Evolutionary conservation across 768 basidiomycete genomes (phyloP).

Genomic region (Mycena albidolilacea): DNA sequence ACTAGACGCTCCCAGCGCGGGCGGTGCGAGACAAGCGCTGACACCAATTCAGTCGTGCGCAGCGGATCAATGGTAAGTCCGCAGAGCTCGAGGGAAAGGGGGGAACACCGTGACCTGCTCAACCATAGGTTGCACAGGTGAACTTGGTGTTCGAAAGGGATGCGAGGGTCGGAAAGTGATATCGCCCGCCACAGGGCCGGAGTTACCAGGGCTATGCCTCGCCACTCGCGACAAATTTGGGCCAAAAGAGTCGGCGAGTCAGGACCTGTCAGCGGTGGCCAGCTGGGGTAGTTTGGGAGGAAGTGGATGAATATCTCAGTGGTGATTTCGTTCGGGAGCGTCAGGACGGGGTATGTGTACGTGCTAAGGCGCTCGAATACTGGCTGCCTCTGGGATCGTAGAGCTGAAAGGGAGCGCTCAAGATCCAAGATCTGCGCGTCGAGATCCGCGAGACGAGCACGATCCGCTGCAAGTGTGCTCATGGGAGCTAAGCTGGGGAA

Average conservation of each 20-base stretch:
- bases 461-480: not conserved
- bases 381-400: too few relatives aligned
- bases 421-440: not conserved
- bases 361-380: too few relatives aligned
- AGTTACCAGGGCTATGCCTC: not conserved
- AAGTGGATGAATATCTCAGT: too few relatives aligned
- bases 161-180: not conserved
- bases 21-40: not conserved
- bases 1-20: not conserved
- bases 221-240: not conserved
- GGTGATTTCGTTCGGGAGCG: too few relatives aligned
- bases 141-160: not conserved
- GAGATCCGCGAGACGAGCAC: not conserved
- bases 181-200: not conserved
- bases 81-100: not conserved
- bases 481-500: too few relatives aligned
- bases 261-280: too few relatives aligned
- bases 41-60: not conserved
- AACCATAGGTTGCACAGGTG: not conserved
- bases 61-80: not conserved
- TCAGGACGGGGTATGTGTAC: too few relatives aligned
- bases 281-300: too few relatives aligned
- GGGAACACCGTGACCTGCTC: not conserved
- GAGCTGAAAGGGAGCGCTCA: not conserved
- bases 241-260: too few relatives aligned